These are phyloP conservation scores for Wickerhamomyces chambardii DNA, from an alignment of 805 yeast species.

Conservation along the genomic window DNA sequence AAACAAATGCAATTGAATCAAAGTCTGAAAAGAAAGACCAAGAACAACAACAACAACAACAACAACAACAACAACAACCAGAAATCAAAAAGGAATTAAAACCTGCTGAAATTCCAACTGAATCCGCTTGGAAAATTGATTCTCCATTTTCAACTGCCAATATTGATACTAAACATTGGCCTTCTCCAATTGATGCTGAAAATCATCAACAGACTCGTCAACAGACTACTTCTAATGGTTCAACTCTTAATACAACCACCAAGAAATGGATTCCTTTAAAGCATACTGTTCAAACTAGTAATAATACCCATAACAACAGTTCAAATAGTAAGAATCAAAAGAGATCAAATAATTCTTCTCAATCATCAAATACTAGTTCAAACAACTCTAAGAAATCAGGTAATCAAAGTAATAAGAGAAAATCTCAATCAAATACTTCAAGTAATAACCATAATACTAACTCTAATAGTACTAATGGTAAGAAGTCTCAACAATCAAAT, in stretches of 20 bases:
- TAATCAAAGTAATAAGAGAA: not conserved
- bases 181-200: slow-evolving; percentile 26
- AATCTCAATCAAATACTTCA: not conserved
- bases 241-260: not conserved
- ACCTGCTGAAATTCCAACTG: slow-evolving; percentile 60
- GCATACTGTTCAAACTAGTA: not conserved
- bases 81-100: slow-evolving; percentile 28
- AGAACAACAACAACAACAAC: not conserved
- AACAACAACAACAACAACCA: slow-evolving; percentile 14
- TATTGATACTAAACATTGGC: slow-evolving; percentile 21
- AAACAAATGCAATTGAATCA: too few species aligned
- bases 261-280: not conserved
- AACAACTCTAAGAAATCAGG: not conserved
- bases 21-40: slow-evolving; percentile 4
- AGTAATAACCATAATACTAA: not conserved
- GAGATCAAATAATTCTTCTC: not conserved
- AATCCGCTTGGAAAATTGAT: slow-evolving; percentile 49
- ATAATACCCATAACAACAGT: not conserved
- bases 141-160: slow-evolving; percentile 18
- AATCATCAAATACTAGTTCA: not conserved
- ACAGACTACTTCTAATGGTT: not conserved
- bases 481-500: too few species aligned
- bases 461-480: too few species aligned
- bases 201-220: slow-evolving; percentile 8
- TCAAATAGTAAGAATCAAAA: not conserved